Percentiles rank a stretch among this genome's conserved stretches.
Conservation (phyloP, 2,329 filamentous ascomycete species). For the Calycina marina region DNA sequence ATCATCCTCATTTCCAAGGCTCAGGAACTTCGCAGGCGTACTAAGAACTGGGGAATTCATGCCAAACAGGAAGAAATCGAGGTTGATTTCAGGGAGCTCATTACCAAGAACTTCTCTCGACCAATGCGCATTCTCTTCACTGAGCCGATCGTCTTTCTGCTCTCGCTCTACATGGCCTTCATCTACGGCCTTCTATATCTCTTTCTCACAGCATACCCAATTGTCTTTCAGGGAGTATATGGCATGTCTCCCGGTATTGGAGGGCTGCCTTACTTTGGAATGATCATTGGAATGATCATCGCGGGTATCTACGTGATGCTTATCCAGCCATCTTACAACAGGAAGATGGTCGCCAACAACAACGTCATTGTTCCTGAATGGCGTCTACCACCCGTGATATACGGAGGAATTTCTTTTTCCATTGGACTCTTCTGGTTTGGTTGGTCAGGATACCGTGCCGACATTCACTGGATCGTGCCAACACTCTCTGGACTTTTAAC, state of each 20-base stretch:
- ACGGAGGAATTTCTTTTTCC: conserved; percentile 44
- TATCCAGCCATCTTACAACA: conserved; percentile 51
- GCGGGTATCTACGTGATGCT: conserved; percentile 49
- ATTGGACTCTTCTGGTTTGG: conserved; percentile 65
- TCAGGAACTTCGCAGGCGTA: conserved; percentile 43
- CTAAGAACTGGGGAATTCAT: conserved; percentile 56
- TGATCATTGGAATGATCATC: conserved; percentile 59
- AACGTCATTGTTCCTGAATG: conserved; percentile 50
- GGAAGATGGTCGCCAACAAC: conserved; percentile 53
- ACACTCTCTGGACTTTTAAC: conserved; percentile 45
- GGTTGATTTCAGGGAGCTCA: conserved; percentile 45
- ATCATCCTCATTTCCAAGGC: conserved; percentile 48
- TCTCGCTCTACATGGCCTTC: conserved; percentile 61
- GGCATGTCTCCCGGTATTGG: conserved; percentile 53
- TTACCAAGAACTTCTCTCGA: conserved; percentile 36
- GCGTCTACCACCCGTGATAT: conserved; percentile 48
- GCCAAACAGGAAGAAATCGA: conserved; percentile 60
- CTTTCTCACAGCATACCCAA: conserved; percentile 71
- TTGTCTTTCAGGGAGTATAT: conserved; percentile 64
- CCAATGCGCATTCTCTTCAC: conserved; percentile 36
- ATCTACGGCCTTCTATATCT: conserved; percentile 71
- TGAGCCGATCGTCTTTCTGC: conserved; percentile 53
- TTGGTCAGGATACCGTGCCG: conserved; percentile 39
- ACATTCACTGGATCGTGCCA: conserved; percentile 51
- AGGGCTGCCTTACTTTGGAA: conserved; percentile 74